Conservation (phyloP, 345 rosid species). For the Citrus sinensis region DNA sequence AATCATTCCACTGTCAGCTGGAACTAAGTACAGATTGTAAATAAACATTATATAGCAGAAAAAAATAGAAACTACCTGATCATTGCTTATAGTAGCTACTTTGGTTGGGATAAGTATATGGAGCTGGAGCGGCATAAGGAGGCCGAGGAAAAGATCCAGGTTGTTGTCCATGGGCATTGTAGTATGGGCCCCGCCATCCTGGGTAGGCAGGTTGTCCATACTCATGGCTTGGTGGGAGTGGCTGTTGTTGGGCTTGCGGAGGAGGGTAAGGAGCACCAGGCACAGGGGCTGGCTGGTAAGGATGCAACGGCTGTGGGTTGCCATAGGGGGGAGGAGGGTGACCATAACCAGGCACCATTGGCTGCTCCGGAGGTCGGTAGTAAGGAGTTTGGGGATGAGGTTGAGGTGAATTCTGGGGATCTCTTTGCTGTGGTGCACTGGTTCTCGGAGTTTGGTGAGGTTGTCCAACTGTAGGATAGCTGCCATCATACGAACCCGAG, state of each 20-base stretch:
- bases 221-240: slow-evolving; percentile 47
- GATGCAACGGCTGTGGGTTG: slow-evolving; percentile 49
- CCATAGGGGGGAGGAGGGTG: slow-evolving; percentile 53
- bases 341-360: slow-evolving; percentile 50
- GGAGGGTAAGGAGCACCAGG: slow-evolving; percentile 53
- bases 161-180: slow-evolving; percentile 71
- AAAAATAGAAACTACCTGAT: slow-evolving; percentile 5
- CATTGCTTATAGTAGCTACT: slow-evolving; percentile 78
- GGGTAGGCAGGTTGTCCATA: slow-evolving; percentile 84
- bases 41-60: background rate
- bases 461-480: slow-evolving; percentile 65
- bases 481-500: slow-evolving; percentile 43
- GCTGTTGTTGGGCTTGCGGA: slow-evolving; percentile 59
- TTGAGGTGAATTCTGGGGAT: slow-evolving; percentile 45
- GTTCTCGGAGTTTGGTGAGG: slow-evolving; percentile 48
- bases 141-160: slow-evolving; percentile 67
- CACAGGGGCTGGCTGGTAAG: slow-evolving; percentile 49
- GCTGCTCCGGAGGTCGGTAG: slow-evolving; percentile 73
- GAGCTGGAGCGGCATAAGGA: slow-evolving; percentile 70
- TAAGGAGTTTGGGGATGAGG: slow-evolving; percentile 51
- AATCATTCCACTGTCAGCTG: background rate
- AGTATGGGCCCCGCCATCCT: slow-evolving; percentile 91
- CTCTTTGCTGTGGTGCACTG: slow-evolving; percentile 40
- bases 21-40: background rate
- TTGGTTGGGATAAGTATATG: slow-evolving; percentile 73